These are phyloP conservation scores for Colletotrichum cordylinicola DNA, from an alignment of 2,329 filamentous ascomycete species.

Conservation along the genomic window DNA sequence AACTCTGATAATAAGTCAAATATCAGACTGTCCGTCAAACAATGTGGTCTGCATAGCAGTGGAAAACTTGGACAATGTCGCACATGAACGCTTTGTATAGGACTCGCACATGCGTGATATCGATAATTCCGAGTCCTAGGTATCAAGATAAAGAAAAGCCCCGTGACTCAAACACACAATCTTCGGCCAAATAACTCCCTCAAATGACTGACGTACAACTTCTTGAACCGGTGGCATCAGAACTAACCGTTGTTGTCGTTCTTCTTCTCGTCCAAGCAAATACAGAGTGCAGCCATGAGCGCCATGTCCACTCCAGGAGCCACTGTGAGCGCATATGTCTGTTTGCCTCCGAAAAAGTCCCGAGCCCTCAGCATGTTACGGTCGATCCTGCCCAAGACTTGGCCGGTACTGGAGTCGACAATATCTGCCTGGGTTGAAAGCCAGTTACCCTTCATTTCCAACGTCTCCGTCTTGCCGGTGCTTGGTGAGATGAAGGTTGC, in stretches of 20 bases:
- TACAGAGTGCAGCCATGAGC: constrained; percentile 69
- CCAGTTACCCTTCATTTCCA: constrained; percentile 68
- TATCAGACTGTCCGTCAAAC: background rate
- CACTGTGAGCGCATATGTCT: constrained; percentile 69
- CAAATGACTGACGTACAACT: background rate
- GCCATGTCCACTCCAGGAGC: constrained; percentile 71
- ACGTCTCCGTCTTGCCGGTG: constrained; percentile 46
- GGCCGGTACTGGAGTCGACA: constrained; percentile 52
- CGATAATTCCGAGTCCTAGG: background rate
- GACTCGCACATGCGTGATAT: background rate
- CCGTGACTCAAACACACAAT: background rate
- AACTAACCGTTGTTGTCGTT: constrained; percentile 28
- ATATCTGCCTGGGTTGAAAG: constrained; percentile 64
- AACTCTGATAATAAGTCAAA: background rate
- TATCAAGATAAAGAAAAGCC: background rate
- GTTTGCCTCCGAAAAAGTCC: constrained; percentile 64
- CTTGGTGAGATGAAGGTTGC: constrained; percentile 60
- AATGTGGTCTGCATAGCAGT: background rate
- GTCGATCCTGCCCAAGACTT: constrained; percentile 62
- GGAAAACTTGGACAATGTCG: background rate
- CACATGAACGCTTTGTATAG: background rate
- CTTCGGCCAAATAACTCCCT: background rate
- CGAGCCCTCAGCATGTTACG: constrained; percentile 63
- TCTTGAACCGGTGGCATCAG: background rate
- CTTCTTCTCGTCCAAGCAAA: constrained; percentile 72